Evolutionary conservation across 805 yeast genomes (phyloP), one percentile per base, ranked within the genome.

Genomic region (Cyberlindnera nakhonratchasimensis): DNA sequence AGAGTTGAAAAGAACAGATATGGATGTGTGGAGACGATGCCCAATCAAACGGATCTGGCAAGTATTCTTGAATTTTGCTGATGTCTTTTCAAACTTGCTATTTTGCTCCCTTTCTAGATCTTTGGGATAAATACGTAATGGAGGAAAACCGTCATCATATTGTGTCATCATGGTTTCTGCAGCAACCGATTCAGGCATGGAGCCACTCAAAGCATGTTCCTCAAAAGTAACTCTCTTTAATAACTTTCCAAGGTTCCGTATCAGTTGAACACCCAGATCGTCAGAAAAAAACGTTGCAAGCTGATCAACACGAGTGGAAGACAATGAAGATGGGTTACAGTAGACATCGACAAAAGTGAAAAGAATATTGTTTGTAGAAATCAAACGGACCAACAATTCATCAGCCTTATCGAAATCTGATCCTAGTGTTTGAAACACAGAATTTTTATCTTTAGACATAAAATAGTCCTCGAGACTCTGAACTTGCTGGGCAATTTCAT

Each of bases 51-150:
- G 69, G 10, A 80, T 57, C 47, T 80, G 79, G 2, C 76, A 61
- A 0, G 82, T 64, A 52, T 84, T 85, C 48, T 83, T 83, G 62
- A 68, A 78, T 50, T 79, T 80, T 1, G 84, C 75, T 30, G 78
- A 69, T 0, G 77, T 73, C 30, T 70, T 71, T 26, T 70, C 72
- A 43, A 67, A 61, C 26, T 43, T 43, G 42, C 65, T 57, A 36
- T 58, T 46, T 20, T 57, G 54, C 29, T 67, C 51, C 36, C 64
- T 54, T 5, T 33, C 38, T 5, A 56, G 78, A 20, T 72, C 71
- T 2, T 65, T 66, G 0, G 70, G 61, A 43, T 67, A 69, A 8
- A 78, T 65, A 34, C 72, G 57, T 13, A 68, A 40, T 7, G 72
- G 71, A 2, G 72, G 72, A 54, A 64, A 40, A 0, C 57, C 57